Percentiles rank a stretch among this genome's conserved stretches.
phyloP scores from a whole-genome alignment of 129 eudicot species.

The Silybum marianum region DNA sequence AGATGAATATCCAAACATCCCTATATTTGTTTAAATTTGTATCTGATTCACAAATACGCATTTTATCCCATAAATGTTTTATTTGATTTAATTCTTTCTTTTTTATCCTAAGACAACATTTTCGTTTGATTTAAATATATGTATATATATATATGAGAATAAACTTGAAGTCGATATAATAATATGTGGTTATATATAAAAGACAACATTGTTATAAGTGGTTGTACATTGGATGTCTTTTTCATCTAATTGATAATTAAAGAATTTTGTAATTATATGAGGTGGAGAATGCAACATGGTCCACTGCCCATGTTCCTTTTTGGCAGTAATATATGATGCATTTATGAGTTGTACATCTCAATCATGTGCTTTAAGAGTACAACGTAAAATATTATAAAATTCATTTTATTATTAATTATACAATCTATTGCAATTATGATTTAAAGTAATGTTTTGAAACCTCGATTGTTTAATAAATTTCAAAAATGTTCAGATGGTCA shows the following conservation, averaged over 20 bases:
- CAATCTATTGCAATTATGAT: not conserved
- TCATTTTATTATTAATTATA: not conserved
- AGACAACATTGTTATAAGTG: constrained; percentile 6
- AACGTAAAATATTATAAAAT: not conserved
- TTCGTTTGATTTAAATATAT: no score
- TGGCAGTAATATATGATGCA: not conserved
- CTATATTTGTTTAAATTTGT: not conserved
- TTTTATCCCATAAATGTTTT: not conserved
- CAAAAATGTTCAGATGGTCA: not conserved
- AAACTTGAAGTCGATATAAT: not conserved
- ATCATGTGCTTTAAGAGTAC: constrained; percentile 12
- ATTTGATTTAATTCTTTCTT: no score
- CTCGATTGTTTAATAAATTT: no score
- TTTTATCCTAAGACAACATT: no score
- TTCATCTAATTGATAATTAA: constrained; percentile 1
- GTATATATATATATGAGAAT: not conserved
- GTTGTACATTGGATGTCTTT: not conserved
- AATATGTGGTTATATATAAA: not conserved
- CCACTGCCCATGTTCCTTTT: constrained; percentile 28
- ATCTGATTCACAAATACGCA: not conserved
- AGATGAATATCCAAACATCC: not conserved
- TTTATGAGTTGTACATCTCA: constrained; percentile 20
- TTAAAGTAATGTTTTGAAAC: not conserved
- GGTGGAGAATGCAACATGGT: constrained; percentile 7
- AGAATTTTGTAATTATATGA: not conserved